Evolutionary conservation across 2,329 filamentous ascomycete genomes (phyloP).

Genomic region (Amphichorda felina): DNA sequence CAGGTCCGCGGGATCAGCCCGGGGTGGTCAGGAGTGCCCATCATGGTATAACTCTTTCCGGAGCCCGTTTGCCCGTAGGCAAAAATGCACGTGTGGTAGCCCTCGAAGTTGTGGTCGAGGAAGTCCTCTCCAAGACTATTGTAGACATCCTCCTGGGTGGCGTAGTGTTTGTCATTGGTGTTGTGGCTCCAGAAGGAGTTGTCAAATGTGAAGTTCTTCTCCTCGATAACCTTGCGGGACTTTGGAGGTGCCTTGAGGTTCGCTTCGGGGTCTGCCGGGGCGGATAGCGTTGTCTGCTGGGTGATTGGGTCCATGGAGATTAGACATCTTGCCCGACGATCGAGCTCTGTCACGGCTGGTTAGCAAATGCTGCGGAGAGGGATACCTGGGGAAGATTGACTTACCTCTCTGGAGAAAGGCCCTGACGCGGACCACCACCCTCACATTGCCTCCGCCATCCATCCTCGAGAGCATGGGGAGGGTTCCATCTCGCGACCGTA

Average conservation of each 20-base stretch:
- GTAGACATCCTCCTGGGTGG: slow-evolving; percentile 87
- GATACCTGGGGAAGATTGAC: slow-evolving; percentile 6
- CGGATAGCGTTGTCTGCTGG: slow-evolving; percentile 71
- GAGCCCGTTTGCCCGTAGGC: slow-evolving; percentile 97
- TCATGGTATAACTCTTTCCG: slow-evolving; percentile 97
- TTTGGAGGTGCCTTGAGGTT: slow-evolving; percentile 31
- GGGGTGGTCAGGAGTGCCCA: slow-evolving; percentile 77
- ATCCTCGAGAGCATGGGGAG: slow-evolving; percentile 42
- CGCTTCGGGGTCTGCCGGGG: slow-evolving; percentile 45
- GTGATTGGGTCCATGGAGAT: slow-evolving; percentile 83
- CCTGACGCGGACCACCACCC: slow-evolving; percentile 70
- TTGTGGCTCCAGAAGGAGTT: slow-evolving; percentile 97
- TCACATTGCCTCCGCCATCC: slow-evolving; percentile 63
- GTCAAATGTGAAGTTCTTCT: slow-evolving; percentile 91
- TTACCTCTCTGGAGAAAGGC: slow-evolving; percentile 69
- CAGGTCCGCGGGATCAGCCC: slow-evolving; percentile 93
- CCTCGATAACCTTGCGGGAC: slow-evolving; percentile 65
- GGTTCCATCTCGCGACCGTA: slow-evolving; percentile 62
- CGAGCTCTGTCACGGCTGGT: slow-evolving; percentile 48
- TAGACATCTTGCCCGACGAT: slow-evolving; percentile 71
- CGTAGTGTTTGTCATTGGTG: slow-evolving; percentile 69
- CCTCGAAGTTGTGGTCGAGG: slow-evolving; percentile 97
- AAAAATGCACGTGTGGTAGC: slow-evolving; percentile 98
- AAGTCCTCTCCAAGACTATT: slow-evolving; percentile 92
- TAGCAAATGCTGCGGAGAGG: background rate